Conservation (phyloP, 768 basidiomycete genomes). For the Pleurotus giganteus region DNA sequence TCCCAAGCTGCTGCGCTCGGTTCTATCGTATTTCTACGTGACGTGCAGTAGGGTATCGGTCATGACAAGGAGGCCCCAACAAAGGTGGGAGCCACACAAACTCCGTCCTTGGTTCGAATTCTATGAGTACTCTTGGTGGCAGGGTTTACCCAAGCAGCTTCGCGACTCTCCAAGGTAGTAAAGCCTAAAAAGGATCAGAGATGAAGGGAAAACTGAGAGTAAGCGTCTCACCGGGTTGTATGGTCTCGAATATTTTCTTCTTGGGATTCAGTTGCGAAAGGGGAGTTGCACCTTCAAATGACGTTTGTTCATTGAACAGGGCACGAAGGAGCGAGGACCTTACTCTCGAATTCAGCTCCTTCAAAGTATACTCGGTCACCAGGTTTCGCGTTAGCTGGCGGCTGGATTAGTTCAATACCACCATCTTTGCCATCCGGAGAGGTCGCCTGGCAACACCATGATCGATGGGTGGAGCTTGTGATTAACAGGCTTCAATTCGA, state of each 20-base stretch:
- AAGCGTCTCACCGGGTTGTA: constrained; percentile 74
- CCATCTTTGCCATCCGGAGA: constrained; percentile 87
- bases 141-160: constrained; percentile 94
- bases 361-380: constrained; percentile 97
- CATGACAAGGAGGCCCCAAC: constrained; percentile 93
- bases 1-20: not conserved
- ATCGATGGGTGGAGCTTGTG: not conserved
- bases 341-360: constrained; percentile 82
- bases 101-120: constrained; percentile 83
- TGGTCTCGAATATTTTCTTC: constrained; percentile 97
- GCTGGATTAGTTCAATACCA: constrained; percentile 89
- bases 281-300: constrained; percentile 52
- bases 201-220: constrained; percentile 1
- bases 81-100: constrained; percentile 77
- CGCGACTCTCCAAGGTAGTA: constrained; percentile 80
- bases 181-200: constrained; percentile 52
- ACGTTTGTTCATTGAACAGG: not conserved
- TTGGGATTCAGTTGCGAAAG: constrained; percentile 92
- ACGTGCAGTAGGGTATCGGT: not conserved
- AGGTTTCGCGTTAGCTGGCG: constrained; percentile 81
- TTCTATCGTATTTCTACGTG: too few species aligned
- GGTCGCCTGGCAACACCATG: constrained; percentile 57
- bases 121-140: constrained; percentile 73
- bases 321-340: constrained; percentile 16
- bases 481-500: not conserved